These are phyloP conservation scores for Picochlorum sp. DNA, from an alignment of 139 green algal species.

Conservation along the genomic window DNA sequence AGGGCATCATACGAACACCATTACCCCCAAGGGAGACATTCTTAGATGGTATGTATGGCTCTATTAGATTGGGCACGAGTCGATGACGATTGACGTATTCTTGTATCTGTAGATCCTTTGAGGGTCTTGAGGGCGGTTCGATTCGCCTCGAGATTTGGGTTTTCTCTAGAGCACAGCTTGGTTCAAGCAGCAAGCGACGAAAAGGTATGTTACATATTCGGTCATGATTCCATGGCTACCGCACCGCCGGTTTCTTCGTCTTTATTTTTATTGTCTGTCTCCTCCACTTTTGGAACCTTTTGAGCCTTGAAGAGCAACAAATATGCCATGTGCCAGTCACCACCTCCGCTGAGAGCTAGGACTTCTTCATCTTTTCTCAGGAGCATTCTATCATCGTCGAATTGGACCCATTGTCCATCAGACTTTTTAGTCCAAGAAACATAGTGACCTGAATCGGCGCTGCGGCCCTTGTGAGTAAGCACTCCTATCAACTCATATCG, in stretches of 20 bases:
- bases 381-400: slow-evolving; percentile 91
- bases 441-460: slow-evolving; percentile 93
- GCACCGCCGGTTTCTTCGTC: not conserved
- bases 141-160: slow-evolving; percentile 82
- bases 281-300: not conserved
- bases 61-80: not conserved
- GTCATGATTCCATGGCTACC: not conserved
- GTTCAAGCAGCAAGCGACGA: slow-evolving; percentile 49
- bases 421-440: slow-evolving; percentile 86
- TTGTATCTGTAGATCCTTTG: slow-evolving; percentile 61
- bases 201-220: not conserved
- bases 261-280: not conserved
- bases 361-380: slow-evolving; percentile 79
- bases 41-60: slow-evolving; percentile 46
- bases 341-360: slow-evolving; percentile 65
- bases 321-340: slow-evolving; percentile 98
- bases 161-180: slow-evolving; percentile 71
- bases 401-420: slow-evolving; percentile 86
- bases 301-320: slow-evolving; percentile 80
- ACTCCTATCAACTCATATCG: slow-evolving; percentile 84
- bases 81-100: slow-evolving; percentile 18
- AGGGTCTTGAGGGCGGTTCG: slow-evolving; percentile 82
- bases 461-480: slow-evolving; percentile 97
- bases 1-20: slow-evolving; percentile 85
- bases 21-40: slow-evolving; percentile 83